Percentiles rank a stretch among this genome's conserved stretches.
phyloP scores from a whole-genome alignment of 2,329 filamentous ascomycete species.

The Dothideomycetes sp. region DNA sequence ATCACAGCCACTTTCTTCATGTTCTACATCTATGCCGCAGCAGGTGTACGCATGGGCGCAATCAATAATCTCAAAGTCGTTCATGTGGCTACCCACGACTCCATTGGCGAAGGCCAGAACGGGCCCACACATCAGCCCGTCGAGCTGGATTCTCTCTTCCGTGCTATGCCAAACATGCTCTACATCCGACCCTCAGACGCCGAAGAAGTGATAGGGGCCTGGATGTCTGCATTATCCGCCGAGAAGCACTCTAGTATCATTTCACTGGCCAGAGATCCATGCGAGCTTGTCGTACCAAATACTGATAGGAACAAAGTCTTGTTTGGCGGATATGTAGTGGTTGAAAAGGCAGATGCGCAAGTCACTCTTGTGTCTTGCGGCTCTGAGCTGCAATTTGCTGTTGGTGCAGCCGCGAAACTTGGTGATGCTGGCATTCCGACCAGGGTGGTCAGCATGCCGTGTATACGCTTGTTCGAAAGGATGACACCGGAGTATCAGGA shows the following conservation, averaged over 20 bases:
- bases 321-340: constrained; percentile 22
- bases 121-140: constrained; percentile 54
- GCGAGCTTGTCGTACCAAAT: constrained; percentile 16
- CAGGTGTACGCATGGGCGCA: constrained; percentile 50
- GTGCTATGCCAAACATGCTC: constrained; percentile 51
- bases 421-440: constrained; percentile 23
- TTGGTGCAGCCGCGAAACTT: constrained; percentile 27
- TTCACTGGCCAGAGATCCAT: constrained; percentile 35
- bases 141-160: constrained; percentile 45
- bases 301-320: constrained; percentile 20
- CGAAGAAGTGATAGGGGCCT: constrained; percentile 48
- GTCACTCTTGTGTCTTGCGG: constrained; percentile 33
- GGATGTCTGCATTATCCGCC: constrained; percentile 35
- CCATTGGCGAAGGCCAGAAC: constrained; percentile 48
- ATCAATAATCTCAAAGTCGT: constrained; percentile 45
- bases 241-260: constrained; percentile 36
- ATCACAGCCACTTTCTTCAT: constrained; percentile 52
- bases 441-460: constrained; percentile 34
- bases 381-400: constrained; percentile 31
- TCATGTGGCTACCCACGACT: constrained; percentile 52
- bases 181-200: constrained; percentile 50
- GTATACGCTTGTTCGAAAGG: constrained; percentile 32
- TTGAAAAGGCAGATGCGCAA: constrained; percentile 15
- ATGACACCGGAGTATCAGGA: constrained; percentile 27
- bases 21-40: constrained; percentile 50